phyloP scores from a whole-genome alignment of 495 filamentous ascomycete species.

The Penicillium mononematosum region DNA sequence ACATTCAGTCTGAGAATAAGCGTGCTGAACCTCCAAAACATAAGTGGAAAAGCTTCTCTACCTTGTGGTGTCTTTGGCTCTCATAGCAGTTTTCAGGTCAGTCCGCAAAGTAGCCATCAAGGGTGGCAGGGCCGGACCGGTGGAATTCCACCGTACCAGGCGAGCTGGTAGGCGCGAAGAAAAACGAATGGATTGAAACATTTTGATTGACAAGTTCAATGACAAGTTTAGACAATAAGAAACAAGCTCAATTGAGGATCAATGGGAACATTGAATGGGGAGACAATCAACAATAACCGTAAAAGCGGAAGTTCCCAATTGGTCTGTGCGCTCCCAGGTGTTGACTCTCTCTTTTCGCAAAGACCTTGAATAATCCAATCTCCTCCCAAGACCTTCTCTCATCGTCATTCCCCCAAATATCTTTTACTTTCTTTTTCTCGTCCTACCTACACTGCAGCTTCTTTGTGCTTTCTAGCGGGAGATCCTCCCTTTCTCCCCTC shows the following conservation, averaged over 20 bases:
- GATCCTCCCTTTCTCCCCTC: constrained; percentile 23
- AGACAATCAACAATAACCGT: constrained; percentile 2
- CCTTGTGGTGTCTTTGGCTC: constrained; percentile 57
- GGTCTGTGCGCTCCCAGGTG: constrained; percentile 31
- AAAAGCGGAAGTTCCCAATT: constrained; percentile 30
- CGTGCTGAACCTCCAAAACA: not conserved
- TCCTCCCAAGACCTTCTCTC: constrained; percentile 18
- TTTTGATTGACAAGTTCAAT: constrained; percentile 12
- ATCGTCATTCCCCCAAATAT: constrained; percentile 10
- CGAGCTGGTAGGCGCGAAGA: constrained; percentile 28
- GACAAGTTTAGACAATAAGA: constrained; percentile 1
- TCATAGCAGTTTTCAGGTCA: constrained; percentile 62
- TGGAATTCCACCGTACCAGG: constrained; percentile 43
- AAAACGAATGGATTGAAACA: constrained; percentile 33
- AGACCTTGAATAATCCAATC: constrained; percentile 24
- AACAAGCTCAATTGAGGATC: constrained; percentile 6
- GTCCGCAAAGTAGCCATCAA: constrained; percentile 52
- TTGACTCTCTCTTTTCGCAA: constrained; percentile 33
- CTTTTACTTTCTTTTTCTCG: constrained; percentile 15
- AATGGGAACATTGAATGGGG: not conserved
- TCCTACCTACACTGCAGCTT: constrained; percentile 22
- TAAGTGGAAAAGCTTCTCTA: constrained; percentile 18
- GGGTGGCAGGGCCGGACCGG: constrained; percentile 42
- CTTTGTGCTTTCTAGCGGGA: constrained; percentile 34
- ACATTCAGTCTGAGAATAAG: constrained; percentile 49